Evolutionary conservation across 345 rosid species (phyloP), one percentile per base, ranked within the genome.

Genomic region (Salix suchowensis): DNA sequence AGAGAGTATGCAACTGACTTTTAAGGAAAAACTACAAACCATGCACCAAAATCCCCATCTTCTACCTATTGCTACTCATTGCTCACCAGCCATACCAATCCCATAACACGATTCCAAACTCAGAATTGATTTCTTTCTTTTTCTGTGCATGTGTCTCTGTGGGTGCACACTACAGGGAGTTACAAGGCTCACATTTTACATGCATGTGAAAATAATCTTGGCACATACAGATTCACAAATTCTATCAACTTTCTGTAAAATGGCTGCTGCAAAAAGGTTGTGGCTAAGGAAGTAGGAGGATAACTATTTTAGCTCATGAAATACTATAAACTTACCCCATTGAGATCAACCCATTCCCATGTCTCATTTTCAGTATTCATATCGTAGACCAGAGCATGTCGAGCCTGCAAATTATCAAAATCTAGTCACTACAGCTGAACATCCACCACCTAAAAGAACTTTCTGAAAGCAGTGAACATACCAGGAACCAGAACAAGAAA

Each of bases 301-400:
- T 9, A 8, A 21, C 36, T 44, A 62, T 61, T 5, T 44, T 62
- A 65, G 67, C 30, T 60, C 36, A 40, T 58, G 7, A 68, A 39
- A 76, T 14, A 83, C 44, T 1, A 65, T 21, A 37, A 54, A 32
- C 60, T 73, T 88, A 93, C 99, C 88, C 92, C 99, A 81, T 92
- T 92, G 46, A 96, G 92, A 82, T 96, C 87, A 75, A 94, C 97
- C 99, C 97, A 94, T 79, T 96, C 99, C 97, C 95, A 92, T 12
- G 99, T 89, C 81, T 91, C 97, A 74, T 85, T 88, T 69, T 76
- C 80, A 4, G 92, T 80, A 73, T 83, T 67, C 60, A 87, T 87
- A 82, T 93, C 98, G 88, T 96, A 96, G 75, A 92, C 97, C 85
- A 96, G 79, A 75, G 95, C 92, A 87, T 96, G 99, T 30, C 92